Evolutionary conservation across 257 asterid genomes (phyloP).

Genomic region (Nicotiana tabacum): DNA sequence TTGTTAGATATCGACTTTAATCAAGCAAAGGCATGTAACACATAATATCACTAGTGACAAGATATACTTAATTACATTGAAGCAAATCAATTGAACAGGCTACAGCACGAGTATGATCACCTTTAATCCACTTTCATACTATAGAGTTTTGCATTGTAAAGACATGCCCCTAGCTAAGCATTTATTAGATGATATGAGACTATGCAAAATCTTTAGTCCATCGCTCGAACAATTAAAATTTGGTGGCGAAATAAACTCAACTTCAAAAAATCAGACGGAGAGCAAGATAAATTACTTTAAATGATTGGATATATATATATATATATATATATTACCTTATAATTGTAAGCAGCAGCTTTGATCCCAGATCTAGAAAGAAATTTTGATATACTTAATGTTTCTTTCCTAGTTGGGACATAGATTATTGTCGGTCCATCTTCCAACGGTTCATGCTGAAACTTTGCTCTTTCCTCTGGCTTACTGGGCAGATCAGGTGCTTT

Average conservation of each 20-base stretch:
- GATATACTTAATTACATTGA: not conserved
- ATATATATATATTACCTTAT: slow-evolving; percentile 39
- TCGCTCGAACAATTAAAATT: not conserved
- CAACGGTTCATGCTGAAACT: slow-evolving; percentile 24
- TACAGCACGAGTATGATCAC: not conserved
- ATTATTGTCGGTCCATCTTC: slow-evolving; percentile 62
- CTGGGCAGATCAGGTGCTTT: slow-evolving; percentile 21
- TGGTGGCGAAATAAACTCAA: not conserved
- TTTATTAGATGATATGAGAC: not conserved
- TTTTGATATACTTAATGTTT: slow-evolving; percentile 59
- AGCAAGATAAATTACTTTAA: not conserved
- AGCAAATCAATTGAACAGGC: not conserved
- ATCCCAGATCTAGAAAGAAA: slow-evolving; percentile 56
- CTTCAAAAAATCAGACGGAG: not conserved
- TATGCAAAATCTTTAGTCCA: not conserved
- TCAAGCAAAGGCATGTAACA: not conserved
- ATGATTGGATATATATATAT: not conserved
- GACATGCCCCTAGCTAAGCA: not conserved
- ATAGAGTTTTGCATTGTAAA: not conserved
- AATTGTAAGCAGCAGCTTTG: slow-evolving; percentile 80
- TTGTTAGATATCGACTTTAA: not conserved
- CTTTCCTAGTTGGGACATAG: slow-evolving; percentile 71
- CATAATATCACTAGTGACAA: not conserved
- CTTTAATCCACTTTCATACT: not conserved
- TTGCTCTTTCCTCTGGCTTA: slow-evolving; percentile 34